These are phyloP conservation scores for Saccharomycopsis capsularis DNA, from an alignment of 805 yeast species.

Conservation along the genomic window DNA sequence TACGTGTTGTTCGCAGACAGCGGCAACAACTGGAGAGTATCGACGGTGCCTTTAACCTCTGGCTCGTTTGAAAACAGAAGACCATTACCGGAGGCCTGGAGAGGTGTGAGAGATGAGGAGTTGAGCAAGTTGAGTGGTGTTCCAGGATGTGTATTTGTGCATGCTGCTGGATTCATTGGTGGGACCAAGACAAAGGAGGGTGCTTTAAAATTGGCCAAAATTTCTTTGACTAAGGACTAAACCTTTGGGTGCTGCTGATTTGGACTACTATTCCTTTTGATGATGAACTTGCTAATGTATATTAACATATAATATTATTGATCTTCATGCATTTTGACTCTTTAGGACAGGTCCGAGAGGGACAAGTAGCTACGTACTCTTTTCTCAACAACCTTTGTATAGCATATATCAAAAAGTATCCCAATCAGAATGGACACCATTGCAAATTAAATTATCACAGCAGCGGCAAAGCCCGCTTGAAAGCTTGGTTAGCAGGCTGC, in stretches of 20 bases:
- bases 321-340: too few species aligned
- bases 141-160: constrained; percentile 82
- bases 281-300: too few species aligned
- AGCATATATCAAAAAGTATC: too few species aligned
- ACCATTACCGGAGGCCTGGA: constrained; percentile 84
- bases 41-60: constrained; percentile 80
- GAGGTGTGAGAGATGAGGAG: constrained; percentile 91
- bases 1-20: constrained; percentile 79
- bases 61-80: constrained; percentile 78
- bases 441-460: too few species aligned
- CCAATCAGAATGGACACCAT: too few species aligned
- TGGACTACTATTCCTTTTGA: neutral
- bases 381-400: too few species aligned
- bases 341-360: too few species aligned
- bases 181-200: constrained; percentile 80
- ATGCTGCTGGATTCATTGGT: constrained; percentile 96
- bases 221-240: neutral
- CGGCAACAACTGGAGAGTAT: constrained; percentile 72
- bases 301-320: too few species aligned
- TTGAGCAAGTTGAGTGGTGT: constrained; percentile 71
- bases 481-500: too few species aligned
- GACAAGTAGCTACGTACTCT: too few species aligned
- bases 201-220: constrained; percentile 63
- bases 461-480: too few species aligned
- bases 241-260: neutral